Base-by-base conservation (phyloP, 768 basidiomycete species). In the Hebeloma cylindrosporum region DNA sequence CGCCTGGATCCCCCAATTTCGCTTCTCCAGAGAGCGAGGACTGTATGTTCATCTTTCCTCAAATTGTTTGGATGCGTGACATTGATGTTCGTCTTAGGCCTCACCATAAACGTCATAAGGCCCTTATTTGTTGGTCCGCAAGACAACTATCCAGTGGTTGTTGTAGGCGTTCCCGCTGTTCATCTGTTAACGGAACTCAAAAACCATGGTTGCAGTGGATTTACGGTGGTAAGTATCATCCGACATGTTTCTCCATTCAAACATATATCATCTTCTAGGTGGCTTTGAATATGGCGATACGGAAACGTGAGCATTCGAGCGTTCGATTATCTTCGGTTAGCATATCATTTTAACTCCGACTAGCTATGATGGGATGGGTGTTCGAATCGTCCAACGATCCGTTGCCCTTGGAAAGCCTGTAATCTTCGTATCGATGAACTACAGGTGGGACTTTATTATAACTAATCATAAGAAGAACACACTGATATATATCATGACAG, bases 61-160 rank as follows among this genome's bases (percentile, higher is more conserved):
- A 2, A 13, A 7, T 8, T 8, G 3, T 28, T 26, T 9, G 17
- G 21, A 3, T 20, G 9, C 3, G 7, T 26, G 4, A 5, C 5
- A 10, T 8, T 22, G 16, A 37, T 29, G 14, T 25, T 3, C 17
- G 5, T 28, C 10, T 4, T 7, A 69, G 67, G 67, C 54, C 56
- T 79, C 1, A 72, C 68, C 10, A 22, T 78, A 23, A 77, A 78
- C 31, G 64, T 78, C 23, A 56, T 72, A 23, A 61, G 61, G 17
- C 75, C 77, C 3, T 47, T 40, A 26, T 57, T 53, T 21, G 54
- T 65, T 1, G 65, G 56, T 1, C 46, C 66, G 1, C 48, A 50
- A 1, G 64, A 63, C 8, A 69, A 69, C 30, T 59, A 79, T 3
- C 77, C 78, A 1, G 72, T 79, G 1, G 64, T 74, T 7, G 69